These are phyloP conservation scores for Leishmania gerbilli DNA, from an alignment of 208 protist species.

Conservation along the genomic window DNA sequence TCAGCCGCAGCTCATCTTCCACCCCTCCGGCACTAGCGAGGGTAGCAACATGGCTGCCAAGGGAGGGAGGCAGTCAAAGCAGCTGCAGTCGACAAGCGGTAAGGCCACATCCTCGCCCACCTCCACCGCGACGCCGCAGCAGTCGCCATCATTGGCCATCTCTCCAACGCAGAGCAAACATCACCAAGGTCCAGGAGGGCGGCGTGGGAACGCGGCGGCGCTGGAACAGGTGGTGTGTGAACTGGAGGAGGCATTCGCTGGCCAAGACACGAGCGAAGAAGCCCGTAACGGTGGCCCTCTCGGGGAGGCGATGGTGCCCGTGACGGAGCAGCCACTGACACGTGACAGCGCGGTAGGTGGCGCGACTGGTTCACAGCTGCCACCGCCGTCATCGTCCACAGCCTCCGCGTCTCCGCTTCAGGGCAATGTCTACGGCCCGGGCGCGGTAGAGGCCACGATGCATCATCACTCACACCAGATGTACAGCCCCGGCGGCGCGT, in stretches of 20 bases:
- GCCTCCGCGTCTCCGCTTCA: slow-evolving; percentile 1
- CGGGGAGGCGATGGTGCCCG: slow-evolving; percentile 40
- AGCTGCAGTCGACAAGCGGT: background rate
- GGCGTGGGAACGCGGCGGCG: slow-evolving; percentile 4
- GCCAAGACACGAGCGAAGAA: slow-evolving; percentile 16
- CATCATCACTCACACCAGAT: background rate
- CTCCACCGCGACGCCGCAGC: background rate
- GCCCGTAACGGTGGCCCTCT: slow-evolving; percentile 29
- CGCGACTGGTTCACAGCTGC: background rate
- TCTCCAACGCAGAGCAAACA: slow-evolving; percentile 4
- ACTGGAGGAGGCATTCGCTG: slow-evolving; percentile 25
- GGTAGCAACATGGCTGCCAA: background rate
- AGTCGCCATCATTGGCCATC: background rate
- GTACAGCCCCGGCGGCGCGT: background rate
- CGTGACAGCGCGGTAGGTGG: background rate
- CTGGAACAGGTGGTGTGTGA: slow-evolving; percentile 12
- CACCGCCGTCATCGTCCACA: slow-evolving; percentile 6
- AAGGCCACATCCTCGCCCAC: background rate
- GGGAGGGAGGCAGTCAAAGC: background rate
- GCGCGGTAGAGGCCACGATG: slow-evolving; percentile 1
- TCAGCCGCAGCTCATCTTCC: slow-evolving; percentile 66
- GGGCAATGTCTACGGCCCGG: background rate
- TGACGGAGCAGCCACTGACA: background rate
- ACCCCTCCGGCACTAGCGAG: background rate
- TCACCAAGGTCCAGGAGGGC: background rate